Evolutionary conservation across 805 yeast genomes (phyloP), one percentile per base, ranked within the genome.

Genomic region (Brettanomyces custersianus): DNA sequence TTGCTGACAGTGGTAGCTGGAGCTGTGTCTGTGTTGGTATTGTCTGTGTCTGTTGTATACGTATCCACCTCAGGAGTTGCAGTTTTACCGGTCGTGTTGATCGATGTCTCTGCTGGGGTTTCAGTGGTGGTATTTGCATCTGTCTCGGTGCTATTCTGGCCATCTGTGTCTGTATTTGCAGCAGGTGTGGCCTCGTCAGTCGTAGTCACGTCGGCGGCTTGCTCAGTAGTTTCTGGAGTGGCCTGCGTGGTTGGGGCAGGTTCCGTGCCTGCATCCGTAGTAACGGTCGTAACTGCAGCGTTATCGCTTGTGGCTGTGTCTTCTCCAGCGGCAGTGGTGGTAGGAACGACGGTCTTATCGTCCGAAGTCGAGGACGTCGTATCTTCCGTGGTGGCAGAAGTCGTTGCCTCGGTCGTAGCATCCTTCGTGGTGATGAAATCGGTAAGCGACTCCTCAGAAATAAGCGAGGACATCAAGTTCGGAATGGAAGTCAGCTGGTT

Each of bases 301-400:
- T 31, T 13, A 11, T 37, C 20, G 4, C 38, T 31, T 3, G 36
- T 23, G 35, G 20, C 45, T 29, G 22, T 21, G 59, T 35, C 15
- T 22, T 13, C 19, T 5, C 27, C 9, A 10, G 30, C 17, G n/a
- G 20, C 4, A 24, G 35, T 21, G 12, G 39, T 19, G 24, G 35
- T 27, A 9, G n/a, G n/a, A n/a, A 20, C 13, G 29, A 22, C 25
- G 25, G 25, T 22, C 10, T 35, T 3, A 7, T 29, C 31, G 12
- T 13, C 5, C 12, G 31, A 29, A 13, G 17, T 29, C 2, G 31
- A 15, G 5, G 31, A 13, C 6, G 31, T 29, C n/a, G 7, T 17
- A 13, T 7, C 11, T 13, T 5, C 9, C 19, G 31, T 9, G 4
- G 16, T 29, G 12, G 31, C 12, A 29, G 31, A 13, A 15, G 19